Evolutionary conservation across 1,139 yeast genomes (phyloP).

Genomic region (Komagataea norvegica): DNA sequence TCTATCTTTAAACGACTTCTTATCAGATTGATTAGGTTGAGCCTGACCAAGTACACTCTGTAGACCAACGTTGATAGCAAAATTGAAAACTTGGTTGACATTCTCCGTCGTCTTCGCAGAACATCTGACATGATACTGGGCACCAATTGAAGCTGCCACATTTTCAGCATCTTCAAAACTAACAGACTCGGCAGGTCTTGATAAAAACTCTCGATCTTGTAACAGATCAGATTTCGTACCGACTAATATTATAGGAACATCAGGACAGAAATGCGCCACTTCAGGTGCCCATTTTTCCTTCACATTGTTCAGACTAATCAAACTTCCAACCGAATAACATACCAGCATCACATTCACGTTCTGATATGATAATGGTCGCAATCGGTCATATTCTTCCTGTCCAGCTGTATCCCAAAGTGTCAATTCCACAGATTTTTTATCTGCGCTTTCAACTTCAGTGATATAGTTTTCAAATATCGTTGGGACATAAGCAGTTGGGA

Average conservation of each 20-base stretch:
- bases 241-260: conserved; percentile 67
- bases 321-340: conserved; percentile 68
- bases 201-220: conserved; percentile 13
- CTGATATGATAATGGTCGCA: conserved; percentile 79
- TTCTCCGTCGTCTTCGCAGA: conserved; percentile 70
- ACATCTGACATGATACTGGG: conserved; percentile 75
- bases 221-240: conserved; percentile 68
- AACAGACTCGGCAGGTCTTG: conserved; percentile 19
- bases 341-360: conserved; percentile 72
- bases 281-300: conserved; percentile 86
- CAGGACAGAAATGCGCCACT: conserved; percentile 77
- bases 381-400: conserved; percentile 84
- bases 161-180: conserved; percentile 46
- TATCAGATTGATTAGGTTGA: neutral
- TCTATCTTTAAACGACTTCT: conserved; percentile 3
- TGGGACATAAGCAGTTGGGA: conserved; percentile 80
- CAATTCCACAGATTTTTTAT: conserved; percentile 52
- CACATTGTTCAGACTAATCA: conserved; percentile 64
- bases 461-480: conserved; percentile 86
- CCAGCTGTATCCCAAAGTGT: conserved; percentile 95
- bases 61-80: conserved; percentile 27
- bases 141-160: conserved; percentile 63
- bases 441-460: conserved; percentile 55
- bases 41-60: conserved; percentile 7
- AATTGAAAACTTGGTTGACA: conserved; percentile 61